A percentile compares a stretch with the other conserved stretches of the same genome.
Conservation (phyloP, 1,284 basidiomycete species). For the Ganoderma lingzhi region DNA sequence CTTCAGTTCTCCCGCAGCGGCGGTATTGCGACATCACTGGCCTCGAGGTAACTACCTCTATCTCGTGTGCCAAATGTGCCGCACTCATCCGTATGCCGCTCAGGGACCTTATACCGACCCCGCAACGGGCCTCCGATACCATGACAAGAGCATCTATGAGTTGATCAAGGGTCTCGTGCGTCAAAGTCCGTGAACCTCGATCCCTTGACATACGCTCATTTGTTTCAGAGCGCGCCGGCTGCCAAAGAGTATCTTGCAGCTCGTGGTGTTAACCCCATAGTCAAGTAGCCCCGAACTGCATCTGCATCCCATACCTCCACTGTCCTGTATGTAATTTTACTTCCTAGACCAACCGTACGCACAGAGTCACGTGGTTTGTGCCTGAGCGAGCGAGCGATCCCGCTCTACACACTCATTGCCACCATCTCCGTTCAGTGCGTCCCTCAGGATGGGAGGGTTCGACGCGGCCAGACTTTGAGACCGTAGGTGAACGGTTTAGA, state of each 20-base stretch:
- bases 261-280: constrained; percentile 60
- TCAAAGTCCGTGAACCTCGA: constrained; percentile 18
- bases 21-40: constrained; percentile 92
- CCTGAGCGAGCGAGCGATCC: constrained; percentile 20
- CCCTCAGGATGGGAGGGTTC: constrained; percentile 36
- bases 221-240: constrained; percentile 49
- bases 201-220: not conserved
- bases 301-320: not conserved
- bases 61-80: not conserved
- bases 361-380: not conserved
- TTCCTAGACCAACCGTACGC: not conserved
- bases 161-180: constrained; percentile 81
- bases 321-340: not conserved
- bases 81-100: not conserved
- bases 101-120: constrained; percentile 90
- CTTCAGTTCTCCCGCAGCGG: constrained; percentile 79
- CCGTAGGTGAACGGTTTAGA: constrained; percentile 44
- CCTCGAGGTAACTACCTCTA: constrained; percentile 62
- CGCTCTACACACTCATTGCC: constrained; percentile 34
- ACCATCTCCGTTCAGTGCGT: constrained; percentile 41
- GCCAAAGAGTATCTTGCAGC: constrained; percentile 59
- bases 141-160: constrained; percentile 88
- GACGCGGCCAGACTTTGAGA: constrained; percentile 40
- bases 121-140: constrained; percentile 81
- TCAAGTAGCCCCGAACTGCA: constrained; percentile 43